A percentile compares a stretch with the other conserved stretches of the same genome.
These are phyloP conservation scores for Wallacemonas sp. DNA, from an alignment of 208 protist species.

Conservation along the genomic window DNA sequence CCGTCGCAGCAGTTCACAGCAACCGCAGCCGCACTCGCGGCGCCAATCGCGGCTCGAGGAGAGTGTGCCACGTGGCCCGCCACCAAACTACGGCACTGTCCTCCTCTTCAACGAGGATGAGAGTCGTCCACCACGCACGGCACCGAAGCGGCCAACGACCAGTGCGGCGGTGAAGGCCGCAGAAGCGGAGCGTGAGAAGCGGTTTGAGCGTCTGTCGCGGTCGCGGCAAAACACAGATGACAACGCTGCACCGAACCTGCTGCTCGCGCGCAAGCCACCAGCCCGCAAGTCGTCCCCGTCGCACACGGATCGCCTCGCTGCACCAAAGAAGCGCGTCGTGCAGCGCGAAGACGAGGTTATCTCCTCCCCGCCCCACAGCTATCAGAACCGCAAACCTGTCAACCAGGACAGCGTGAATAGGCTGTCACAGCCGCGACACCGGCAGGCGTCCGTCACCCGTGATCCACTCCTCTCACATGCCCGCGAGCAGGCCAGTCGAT, in stretches of 20 bases:
- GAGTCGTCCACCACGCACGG: neutral
- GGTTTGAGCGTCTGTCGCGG: constrained; percentile 32
- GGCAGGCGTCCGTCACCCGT: neutral
- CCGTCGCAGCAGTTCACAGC: neutral
- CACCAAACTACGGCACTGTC: constrained; percentile 5
- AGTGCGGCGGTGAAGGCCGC: neutral
- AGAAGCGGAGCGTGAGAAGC: neutral
- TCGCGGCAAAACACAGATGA: constrained; percentile 11
- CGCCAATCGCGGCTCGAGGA: constrained; percentile 18
- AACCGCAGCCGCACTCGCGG: constrained; percentile 16
- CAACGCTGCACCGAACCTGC: neutral
- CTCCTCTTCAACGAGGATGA: neutral
- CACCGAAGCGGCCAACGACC: neutral
- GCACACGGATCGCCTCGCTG: constrained; percentile 19
- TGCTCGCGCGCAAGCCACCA: neutral
- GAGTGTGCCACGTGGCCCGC: constrained; percentile 9
- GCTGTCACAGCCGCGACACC: constrained; percentile 9
- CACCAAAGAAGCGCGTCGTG: constrained; percentile 12
- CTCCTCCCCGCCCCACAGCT: constrained; percentile 1
- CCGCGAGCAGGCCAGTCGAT: neutral
- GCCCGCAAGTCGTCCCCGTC: neutral
- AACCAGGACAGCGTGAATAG: constrained; percentile 5
- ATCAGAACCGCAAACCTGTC: neutral
- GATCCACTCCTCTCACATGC: neutral
- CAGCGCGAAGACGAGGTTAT: constrained; percentile 1